phyloP scores from a whole-genome alignment of 2,329 filamentous ascomycete species.

The Orbilia oligospora region DNA sequence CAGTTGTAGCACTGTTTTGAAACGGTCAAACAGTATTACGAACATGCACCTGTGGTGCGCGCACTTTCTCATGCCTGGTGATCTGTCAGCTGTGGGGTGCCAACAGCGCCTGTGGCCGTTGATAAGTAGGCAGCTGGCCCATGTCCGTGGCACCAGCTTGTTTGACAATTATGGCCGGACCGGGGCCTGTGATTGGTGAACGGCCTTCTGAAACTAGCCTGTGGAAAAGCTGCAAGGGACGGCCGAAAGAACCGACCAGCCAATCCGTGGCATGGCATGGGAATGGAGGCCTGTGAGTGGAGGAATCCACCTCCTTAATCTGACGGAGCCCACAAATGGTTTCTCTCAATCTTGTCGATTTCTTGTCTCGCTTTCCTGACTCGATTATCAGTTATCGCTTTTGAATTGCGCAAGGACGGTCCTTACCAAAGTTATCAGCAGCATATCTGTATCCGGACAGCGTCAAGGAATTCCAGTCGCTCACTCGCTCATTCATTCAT shows the following conservation, averaged over 20 bases:
- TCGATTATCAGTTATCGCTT: constrained; percentile 39
- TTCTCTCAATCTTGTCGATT: constrained; percentile 26
- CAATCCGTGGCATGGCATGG: constrained; percentile 29
- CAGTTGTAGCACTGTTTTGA: constrained; percentile 16
- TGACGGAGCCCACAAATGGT: constrained; percentile 18
- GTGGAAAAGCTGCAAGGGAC: constrained; percentile 49
- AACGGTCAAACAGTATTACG: constrained; percentile 37
- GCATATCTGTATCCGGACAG: constrained; percentile 14
- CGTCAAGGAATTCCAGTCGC: constrained; percentile 28
- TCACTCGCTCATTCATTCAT: constrained; percentile 12
- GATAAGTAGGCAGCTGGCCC: constrained; percentile 32
- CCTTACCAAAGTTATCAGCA: constrained; percentile 21
- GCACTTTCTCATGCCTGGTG: constrained; percentile 23
- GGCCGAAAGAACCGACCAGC: constrained; percentile 32
- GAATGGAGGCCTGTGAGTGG: constrained; percentile 48
- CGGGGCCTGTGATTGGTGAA: constrained; percentile 34
- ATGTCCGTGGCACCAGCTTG: constrained; percentile 49
- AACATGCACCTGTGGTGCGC: constrained; percentile 7
- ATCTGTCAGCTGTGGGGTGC: constrained; percentile 27
- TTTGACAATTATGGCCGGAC: constrained; percentile 16
- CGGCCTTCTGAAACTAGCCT: constrained; percentile 26
- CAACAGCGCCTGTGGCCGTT: constrained; percentile 21
- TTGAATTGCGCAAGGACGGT: constrained; percentile 39
- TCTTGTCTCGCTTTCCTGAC: constrained; percentile 31
- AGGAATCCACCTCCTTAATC: constrained; percentile 50